Conservation (phyloP, 768 basidiomycete species). For the Hypholoma sublateritium region DNA sequence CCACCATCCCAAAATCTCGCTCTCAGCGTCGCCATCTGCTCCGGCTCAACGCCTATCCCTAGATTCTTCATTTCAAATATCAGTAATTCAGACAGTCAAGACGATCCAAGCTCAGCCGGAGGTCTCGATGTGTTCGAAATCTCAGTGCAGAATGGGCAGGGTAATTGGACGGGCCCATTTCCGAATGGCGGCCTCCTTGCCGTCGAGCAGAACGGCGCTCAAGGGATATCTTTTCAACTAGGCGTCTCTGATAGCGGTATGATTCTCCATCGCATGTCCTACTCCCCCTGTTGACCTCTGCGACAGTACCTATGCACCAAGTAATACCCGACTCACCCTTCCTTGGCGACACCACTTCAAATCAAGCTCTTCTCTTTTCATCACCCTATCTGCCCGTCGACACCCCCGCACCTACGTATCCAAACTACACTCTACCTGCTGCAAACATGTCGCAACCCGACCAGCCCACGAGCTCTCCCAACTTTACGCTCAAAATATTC, state of each 20-base stretch:
- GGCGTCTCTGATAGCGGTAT: slow-evolving; percentile 50
- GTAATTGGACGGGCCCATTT: slow-evolving; percentile 45
- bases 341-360: slow-evolving; percentile 73
- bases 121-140: slow-evolving; percentile 50
- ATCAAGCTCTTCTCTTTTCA: slow-evolving; percentile 74
- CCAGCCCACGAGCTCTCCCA: slow-evolving; percentile 40
- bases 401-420: slow-evolving; percentile 47
- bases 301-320: slow-evolving; percentile 49
- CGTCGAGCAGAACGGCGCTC: slow-evolving; percentile 36
- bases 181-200: slow-evolving; percentile 50
- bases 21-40: slow-evolving; percentile 52
- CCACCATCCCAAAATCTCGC: slow-evolving; percentile 16
- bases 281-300: neutral
- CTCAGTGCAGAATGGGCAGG: slow-evolving; percentile 43
- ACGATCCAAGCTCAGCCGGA: slow-evolving; percentile 36
- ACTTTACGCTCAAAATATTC: slow-evolving; percentile 56
- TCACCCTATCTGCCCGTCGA: slow-evolving; percentile 42
- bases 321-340: slow-evolving; percentile 45
- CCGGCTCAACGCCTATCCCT: slow-evolving; percentile 33
- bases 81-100: slow-evolving; percentile 26
- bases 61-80: slow-evolving; percentile 63
- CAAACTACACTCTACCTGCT: slow-evolving; percentile 73
- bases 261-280: neutral
- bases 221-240: slow-evolving; percentile 51
- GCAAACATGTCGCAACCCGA: slow-evolving; percentile 49